phyloP scores from a whole-genome alignment of 768 basidiomycete genomes.

The Russula ochroleuca region DNA sequence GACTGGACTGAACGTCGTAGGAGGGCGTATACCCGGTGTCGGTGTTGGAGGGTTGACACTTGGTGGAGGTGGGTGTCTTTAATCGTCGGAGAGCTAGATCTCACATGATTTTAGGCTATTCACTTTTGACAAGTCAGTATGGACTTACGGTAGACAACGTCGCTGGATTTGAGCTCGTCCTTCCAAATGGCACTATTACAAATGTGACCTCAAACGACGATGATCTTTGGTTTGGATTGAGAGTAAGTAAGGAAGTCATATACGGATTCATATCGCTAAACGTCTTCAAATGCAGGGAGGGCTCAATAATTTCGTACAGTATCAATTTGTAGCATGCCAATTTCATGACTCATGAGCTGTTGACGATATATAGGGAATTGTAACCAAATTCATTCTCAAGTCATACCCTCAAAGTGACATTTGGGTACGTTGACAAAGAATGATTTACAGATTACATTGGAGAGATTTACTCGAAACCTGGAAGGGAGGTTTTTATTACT shows the following conservation, averaged over 20 bases:
- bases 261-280: neutral
- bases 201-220: neutral
- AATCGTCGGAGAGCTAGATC: neutral
- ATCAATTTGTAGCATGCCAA: neutral
- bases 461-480: neutral
- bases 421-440: constrained; percentile 17
- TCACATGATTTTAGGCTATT: neutral
- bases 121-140: neutral
- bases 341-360: neutral
- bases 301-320: constrained; percentile 19
- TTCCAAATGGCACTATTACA: neutral
- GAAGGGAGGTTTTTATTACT: constrained; percentile 4
- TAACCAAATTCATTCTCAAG: constrained; percentile 28
- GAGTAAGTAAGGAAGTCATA: neutral
- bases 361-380: constrained; percentile 7
- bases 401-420: constrained; percentile 28
- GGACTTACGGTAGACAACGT: constrained; percentile 6
- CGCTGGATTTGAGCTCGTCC: neutral
- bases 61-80: constrained; percentile 23
- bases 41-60: neutral
- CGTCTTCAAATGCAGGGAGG: constrained; percentile 10
- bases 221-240: constrained; percentile 8
- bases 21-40: constrained; percentile 12
- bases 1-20: constrained; percentile 27
- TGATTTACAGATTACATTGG: neutral